Percentiles rank a stretch among this genome's conserved stretches.
These are phyloP conservation scores for Lichtheimia ornata DNA, from an alignment of 371 early-diverging fungal genomes.

Conservation along the genomic window DNA sequence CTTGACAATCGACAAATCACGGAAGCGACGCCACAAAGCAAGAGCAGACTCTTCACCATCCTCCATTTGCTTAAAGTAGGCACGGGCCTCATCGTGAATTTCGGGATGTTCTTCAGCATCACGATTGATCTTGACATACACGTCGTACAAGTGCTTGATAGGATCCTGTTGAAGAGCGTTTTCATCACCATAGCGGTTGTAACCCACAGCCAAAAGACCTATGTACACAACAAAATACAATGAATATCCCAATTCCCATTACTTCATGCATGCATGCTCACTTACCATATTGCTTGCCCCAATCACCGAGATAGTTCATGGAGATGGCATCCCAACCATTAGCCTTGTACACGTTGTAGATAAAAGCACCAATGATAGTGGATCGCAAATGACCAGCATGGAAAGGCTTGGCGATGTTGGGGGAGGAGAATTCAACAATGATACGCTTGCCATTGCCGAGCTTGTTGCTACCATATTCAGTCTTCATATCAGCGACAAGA, in stretches of 20 bases:
- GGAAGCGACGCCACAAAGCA: constrained; percentile 90
- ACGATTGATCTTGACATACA: constrained; percentile 93
- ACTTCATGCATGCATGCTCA: neutral
- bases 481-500: constrained; percentile 47
- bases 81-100: constrained; percentile 90
- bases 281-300: constrained; percentile 99
- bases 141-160: constrained; percentile 92
- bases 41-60: constrained; percentile 91
- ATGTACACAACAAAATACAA: neutral
- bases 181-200: constrained; percentile 78
- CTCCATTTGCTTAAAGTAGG: constrained; percentile 98
- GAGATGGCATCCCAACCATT: constrained; percentile 90
- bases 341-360: constrained; percentile 79
- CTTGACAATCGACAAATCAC: constrained; percentile 92
- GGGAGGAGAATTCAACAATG: constrained; percentile 94
- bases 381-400: constrained; percentile 98
- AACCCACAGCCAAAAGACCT: constrained; percentile 95
- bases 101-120: constrained; percentile 70
- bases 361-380: constrained; percentile 97
- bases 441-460: constrained; percentile 71
- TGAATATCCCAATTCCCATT: constrained; percentile 1
- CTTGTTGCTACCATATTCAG: constrained; percentile 68
- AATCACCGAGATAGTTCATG: constrained; percentile 99
- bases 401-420: constrained; percentile 99
- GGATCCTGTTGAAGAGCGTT: constrained; percentile 81